These are phyloP conservation scores for Geotrichum carabidarum DNA, from an alignment of 1,139 yeast genomes.

Conservation along the genomic window DNA sequence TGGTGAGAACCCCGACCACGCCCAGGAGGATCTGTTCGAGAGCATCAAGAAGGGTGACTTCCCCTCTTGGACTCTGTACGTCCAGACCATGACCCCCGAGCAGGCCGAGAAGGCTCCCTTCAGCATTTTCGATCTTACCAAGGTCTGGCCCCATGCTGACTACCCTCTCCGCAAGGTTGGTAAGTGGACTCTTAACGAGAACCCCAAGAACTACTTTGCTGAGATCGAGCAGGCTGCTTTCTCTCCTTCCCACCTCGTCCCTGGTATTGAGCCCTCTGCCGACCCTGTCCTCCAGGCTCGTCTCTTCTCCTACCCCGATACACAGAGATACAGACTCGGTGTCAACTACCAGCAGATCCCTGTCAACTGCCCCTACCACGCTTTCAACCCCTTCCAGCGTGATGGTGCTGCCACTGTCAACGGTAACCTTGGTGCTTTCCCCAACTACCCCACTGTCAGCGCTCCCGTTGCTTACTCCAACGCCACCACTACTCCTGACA, in stretches of 20 bases:
- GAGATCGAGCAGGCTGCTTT: constrained; percentile 81
- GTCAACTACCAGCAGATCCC: constrained; percentile 68
- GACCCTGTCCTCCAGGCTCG: constrained; percentile 86
- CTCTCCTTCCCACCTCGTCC: constrained; percentile 78
- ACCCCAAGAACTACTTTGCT: constrained; percentile 73
- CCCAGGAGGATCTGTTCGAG: constrained; percentile 53
- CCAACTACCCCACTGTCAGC: constrained; percentile 53
- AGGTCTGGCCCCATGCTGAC: constrained; percentile 75
- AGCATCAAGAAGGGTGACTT: constrained; percentile 54
- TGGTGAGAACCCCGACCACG: constrained; percentile 60
- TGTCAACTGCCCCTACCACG: constrained; percentile 51
- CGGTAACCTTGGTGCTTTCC: constrained; percentile 72
- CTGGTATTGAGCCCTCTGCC: constrained; percentile 78
- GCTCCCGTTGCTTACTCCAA: constrained; percentile 47
- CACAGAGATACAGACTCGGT: constrained; percentile 68
- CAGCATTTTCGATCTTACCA: constrained; percentile 66
- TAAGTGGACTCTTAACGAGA: constrained; percentile 60
- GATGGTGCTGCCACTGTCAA: constrained; percentile 84
- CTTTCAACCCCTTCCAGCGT: constrained; percentile 49
- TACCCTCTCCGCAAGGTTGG: constrained; percentile 75
- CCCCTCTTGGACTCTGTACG: constrained; percentile 62
- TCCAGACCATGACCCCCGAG: constrained; percentile 69
- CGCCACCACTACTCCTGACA: constrained; percentile 43
- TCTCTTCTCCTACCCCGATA: constrained; percentile 79
- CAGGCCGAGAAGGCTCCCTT: constrained; percentile 52